Percentiles rank a stretch among this genome's conserved stretches.
phyloP scores from a whole-genome alignment of 345 rosid genomes.

The Bretschneidera sinensis region DNA sequence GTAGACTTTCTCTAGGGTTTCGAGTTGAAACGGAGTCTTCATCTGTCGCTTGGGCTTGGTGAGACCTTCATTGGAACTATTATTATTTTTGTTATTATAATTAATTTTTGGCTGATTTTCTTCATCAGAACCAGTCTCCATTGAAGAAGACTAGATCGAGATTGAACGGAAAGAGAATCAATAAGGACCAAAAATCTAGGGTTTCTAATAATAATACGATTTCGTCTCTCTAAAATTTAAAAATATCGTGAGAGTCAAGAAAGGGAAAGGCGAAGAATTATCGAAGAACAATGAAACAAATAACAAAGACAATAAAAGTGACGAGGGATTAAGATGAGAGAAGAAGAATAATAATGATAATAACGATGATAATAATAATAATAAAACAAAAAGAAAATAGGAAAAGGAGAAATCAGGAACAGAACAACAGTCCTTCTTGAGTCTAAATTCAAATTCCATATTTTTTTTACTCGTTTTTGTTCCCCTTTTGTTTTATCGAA shows the following conservation, averaged over 20 bases:
- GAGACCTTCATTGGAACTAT: slow-evolving; percentile 43
- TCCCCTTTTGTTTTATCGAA: background rate
- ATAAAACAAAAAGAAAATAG: slow-evolving; percentile 26
- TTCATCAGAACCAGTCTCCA: slow-evolving; percentile 63
- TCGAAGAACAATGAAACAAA: slow-evolving; percentile 14
- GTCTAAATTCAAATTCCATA: slow-evolving; percentile 31
- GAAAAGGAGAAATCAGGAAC: slow-evolving; percentile 28
- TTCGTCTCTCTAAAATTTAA: slow-evolving; percentile 1
- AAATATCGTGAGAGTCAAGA: slow-evolving; percentile 38
- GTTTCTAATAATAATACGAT: slow-evolving; percentile 3
- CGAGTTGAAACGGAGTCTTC: slow-evolving; percentile 97
- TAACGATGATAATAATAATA: slow-evolving; percentile 3
- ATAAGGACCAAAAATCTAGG: slow-evolving; percentile 25
- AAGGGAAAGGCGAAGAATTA: slow-evolving; percentile 16
- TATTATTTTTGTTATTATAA: too few relatives aligned
- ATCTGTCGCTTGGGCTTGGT: slow-evolving; percentile 93
- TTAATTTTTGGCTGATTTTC: slow-evolving; percentile 42
- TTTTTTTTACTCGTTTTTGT: too few relatives aligned
- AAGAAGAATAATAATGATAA: background rate
- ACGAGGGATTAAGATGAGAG: background rate
- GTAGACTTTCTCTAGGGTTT: slow-evolving; percentile 81
- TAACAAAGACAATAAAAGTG: background rate
- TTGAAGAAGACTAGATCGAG: slow-evolving; percentile 17
- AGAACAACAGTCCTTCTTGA: slow-evolving; percentile 22
- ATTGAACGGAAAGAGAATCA: slow-evolving; percentile 12